A percentile compares a stretch with the other conserved stretches of the same genome.
phyloP scores from a whole-genome alignment of 805 yeast genomes.

The Priceomyces haplophilus region DNA sequence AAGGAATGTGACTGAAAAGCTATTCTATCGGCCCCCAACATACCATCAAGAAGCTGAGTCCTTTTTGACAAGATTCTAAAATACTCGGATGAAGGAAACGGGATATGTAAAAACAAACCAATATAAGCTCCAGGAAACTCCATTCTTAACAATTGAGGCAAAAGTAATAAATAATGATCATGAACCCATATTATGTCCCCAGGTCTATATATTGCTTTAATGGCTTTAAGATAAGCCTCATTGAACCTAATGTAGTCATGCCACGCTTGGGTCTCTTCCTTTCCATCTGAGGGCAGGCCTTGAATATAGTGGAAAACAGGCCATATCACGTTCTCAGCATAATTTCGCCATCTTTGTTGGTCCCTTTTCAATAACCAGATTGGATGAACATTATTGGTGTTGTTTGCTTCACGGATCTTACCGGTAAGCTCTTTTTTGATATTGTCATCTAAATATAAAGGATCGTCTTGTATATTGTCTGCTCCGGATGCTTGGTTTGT shows the following conservation, averaged over 20 bases:
- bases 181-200: slow-evolving; percentile 94
- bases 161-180: slow-evolving; percentile 76
- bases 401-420: slow-evolving; percentile 44
- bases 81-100: slow-evolving; percentile 95
- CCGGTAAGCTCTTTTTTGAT: slow-evolving; percentile 53
- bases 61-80: slow-evolving; percentile 87
- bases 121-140: slow-evolving; percentile 68
- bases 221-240: slow-evolving; percentile 82
- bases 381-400: slow-evolving; percentile 64
- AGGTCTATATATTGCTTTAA: slow-evolving; percentile 67
- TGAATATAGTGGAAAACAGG: slow-evolving; percentile 93
- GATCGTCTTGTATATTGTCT: slow-evolving; percentile 52
- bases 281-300: slow-evolving; percentile 66
- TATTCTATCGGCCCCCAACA: slow-evolving; percentile 83
- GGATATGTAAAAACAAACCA: slow-evolving; percentile 80
- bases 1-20: slow-evolving; percentile 86
- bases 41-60: slow-evolving; percentile 78
- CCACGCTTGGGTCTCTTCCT: slow-evolving; percentile 71
- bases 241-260: slow-evolving; percentile 86
- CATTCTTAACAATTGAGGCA: slow-evolving; percentile 83
- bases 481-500: slow-evolving; percentile 14
- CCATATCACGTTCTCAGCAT: slow-evolving; percentile 90
- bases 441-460: slow-evolving; percentile 53
- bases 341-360: slow-evolving; percentile 80
- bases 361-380: slow-evolving; percentile 82